A percentile compares a stretch with the other conserved stretches of the same genome.
Evolutionary conservation across 148 eudicot genomes (phyloP).

Genomic region (Persicaria maculosa): DNA sequence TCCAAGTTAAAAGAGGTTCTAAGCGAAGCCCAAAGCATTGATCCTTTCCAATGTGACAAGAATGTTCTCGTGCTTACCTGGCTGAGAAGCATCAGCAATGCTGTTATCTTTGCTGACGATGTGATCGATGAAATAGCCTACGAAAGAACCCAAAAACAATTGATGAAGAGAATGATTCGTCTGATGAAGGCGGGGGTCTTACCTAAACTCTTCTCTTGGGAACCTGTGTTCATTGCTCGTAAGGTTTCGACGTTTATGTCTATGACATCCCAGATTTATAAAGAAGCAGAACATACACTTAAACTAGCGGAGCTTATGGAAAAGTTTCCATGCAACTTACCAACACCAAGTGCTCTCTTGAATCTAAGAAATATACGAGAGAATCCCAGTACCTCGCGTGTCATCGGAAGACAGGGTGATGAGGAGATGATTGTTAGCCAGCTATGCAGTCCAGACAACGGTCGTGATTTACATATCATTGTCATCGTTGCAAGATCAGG

Average conservation of each 20-base stretch:
- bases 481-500: conserved; percentile 10
- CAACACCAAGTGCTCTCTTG: neutral
- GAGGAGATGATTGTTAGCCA: neutral
- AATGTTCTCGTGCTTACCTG: neutral
- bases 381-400: neutral
- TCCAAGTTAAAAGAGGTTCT: neutral
- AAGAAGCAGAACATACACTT: neutral
- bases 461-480: neutral
- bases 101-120: neutral
- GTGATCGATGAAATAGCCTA: conserved; percentile 10
- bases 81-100: neutral
- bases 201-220: neutral
- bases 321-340: neutral
- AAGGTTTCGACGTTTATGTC: neutral
- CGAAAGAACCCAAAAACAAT: neutral
- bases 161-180: neutral
- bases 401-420: neutral
- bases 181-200: neutral
- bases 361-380: neutral
- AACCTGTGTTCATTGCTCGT: neutral
- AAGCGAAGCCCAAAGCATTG: neutral
- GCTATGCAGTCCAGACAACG: neutral
- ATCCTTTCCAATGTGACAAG: neutral
- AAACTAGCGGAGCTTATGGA: neutral
- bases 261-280: neutral